A percentile compares a stretch with the other conserved stretches of the same genome.
Evolutionary conservation across 169 alveolate genomes (phyloP).

Genomic region (Eimeria necatrix): DNA sequence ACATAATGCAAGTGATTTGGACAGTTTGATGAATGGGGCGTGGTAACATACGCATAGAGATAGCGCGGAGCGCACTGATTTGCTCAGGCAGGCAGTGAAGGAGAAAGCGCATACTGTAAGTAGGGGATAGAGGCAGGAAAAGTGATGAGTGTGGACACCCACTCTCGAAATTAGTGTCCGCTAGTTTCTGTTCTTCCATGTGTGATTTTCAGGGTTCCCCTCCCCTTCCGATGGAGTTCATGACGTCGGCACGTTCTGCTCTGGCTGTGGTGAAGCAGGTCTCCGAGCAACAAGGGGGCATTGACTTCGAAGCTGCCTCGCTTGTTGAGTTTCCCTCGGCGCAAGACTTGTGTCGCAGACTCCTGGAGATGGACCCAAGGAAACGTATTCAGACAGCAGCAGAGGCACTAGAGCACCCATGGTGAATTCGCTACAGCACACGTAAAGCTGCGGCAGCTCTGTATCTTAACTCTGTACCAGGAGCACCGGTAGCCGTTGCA

Average conservation of each 20-base stretch:
- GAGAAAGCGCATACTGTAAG: too few relatives aligned
- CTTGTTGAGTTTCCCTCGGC: slow-evolving; percentile 93
- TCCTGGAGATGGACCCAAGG: slow-evolving; percentile 90
- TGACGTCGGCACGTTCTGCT: slow-evolving; percentile 91
- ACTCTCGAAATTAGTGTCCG: too few relatives aligned
- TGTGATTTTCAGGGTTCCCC: slow-evolving; percentile 89
- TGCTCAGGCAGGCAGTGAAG: too few relatives aligned
- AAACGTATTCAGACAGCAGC: slow-evolving; percentile 90
- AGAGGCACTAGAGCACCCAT: slow-evolving; percentile 93
- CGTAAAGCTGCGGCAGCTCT: background rate
- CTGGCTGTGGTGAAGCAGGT: slow-evolving; percentile 86
- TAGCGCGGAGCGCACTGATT: too few relatives aligned
- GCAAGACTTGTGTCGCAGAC: slow-evolving; percentile 90
- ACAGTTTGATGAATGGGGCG: too few relatives aligned
- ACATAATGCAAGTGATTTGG: too few relatives aligned
- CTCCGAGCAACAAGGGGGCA: slow-evolving; percentile 24
- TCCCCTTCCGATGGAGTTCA: slow-evolving; percentile 93
- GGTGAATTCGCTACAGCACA: slow-evolving; percentile 83
- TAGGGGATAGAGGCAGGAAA: too few relatives aligned
- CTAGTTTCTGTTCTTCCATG: background rate
- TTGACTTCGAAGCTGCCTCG: slow-evolving; percentile 92
- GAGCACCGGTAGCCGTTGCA: background rate
- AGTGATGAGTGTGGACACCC: too few relatives aligned
- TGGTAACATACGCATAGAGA: too few relatives aligned
- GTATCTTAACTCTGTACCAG: background rate